These are phyloP conservation scores for Trichoderma endophyticum DNA, from an alignment of 2,329 filamentous ascomycete genomes.

Conservation along the genomic window DNA sequence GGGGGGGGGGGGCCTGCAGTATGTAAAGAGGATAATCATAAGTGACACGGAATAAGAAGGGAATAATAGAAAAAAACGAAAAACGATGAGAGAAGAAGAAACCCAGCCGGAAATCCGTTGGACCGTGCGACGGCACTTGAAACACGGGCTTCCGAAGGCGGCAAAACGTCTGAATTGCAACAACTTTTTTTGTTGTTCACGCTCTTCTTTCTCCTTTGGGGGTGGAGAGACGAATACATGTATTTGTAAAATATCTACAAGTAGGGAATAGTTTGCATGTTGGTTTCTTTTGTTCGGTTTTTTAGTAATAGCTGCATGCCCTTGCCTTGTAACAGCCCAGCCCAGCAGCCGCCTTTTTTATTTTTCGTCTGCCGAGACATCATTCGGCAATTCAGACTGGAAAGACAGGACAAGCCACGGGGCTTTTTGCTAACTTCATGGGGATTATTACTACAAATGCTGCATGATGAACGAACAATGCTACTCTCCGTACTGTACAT, in stretches of 20 bases:
- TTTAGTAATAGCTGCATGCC: not conserved
- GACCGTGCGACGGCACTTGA: conserved; percentile 11
- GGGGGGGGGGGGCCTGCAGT: too few species aligned
- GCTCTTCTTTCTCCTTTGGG: not conserved
- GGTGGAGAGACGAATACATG: not conserved
- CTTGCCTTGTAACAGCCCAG: too few species aligned
- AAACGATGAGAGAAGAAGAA: not conserved
- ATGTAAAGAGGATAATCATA: too few species aligned
- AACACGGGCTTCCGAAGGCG: conserved; percentile 6
- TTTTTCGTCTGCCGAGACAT: not conserved
- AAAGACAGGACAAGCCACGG: not conserved
- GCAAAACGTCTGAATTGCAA: not conserved
- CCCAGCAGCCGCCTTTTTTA: too few species aligned
- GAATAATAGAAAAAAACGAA: not conserved
- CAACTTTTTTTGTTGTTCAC: not conserved
- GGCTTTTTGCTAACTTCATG: too few species aligned
- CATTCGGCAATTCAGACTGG: not conserved
- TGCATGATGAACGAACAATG: too few species aligned
- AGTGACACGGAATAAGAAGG: not conserved
- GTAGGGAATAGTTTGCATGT: not conserved
- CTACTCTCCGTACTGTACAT: too few species aligned
- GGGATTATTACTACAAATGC: not conserved
- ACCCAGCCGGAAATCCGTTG: not conserved
- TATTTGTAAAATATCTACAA: not conserved
- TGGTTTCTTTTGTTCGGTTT: not conserved